These are phyloP conservation scores for Kalanchoe fedtschenkoi DNA, from an alignment of 164 flowering plant genomes.

Conservation along the genomic window DNA sequence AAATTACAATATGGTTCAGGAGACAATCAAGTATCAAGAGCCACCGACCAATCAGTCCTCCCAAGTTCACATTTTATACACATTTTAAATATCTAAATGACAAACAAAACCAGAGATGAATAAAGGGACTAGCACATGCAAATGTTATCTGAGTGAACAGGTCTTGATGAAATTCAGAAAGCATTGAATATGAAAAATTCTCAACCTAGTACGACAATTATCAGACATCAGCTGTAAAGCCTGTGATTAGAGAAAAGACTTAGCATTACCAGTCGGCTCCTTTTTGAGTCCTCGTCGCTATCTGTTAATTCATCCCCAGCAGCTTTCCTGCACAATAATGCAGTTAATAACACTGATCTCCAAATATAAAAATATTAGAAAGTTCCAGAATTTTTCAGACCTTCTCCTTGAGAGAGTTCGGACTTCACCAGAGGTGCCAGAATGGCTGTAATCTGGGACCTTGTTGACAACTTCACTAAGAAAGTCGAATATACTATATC, in stretches of 20 bases:
- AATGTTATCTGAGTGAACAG: no score
- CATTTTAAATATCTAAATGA: no score
- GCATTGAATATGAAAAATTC: no score
- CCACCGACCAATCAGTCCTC: no score
- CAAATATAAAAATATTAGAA: not conserved
- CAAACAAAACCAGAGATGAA: not conserved
- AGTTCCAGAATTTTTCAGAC: conserved; percentile 16
- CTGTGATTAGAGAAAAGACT: not conserved
- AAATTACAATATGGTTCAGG: not conserved
- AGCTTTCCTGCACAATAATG: conserved; percentile 36
- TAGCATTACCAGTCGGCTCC: conserved; percentile 46
- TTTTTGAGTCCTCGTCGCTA: conserved; percentile 77
- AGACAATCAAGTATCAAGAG: no score
- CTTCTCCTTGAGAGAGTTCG: conserved; percentile 45
- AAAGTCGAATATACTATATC: conserved; percentile 87
- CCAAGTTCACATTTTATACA: no score
- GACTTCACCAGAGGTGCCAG: conserved; percentile 65
- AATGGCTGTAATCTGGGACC: conserved; percentile 88
- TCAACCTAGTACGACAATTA: no score
- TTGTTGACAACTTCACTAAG: conserved; percentile 82
- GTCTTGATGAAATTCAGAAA: no score
- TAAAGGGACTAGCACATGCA: no score
- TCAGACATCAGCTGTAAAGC: not conserved
- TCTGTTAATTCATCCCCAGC: conserved; percentile 55
- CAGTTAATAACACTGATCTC: not conserved